Conservation (phyloP, 2,329 filamentous ascomycete genomes). For the Arthrobotrys sinensis region DNA sequence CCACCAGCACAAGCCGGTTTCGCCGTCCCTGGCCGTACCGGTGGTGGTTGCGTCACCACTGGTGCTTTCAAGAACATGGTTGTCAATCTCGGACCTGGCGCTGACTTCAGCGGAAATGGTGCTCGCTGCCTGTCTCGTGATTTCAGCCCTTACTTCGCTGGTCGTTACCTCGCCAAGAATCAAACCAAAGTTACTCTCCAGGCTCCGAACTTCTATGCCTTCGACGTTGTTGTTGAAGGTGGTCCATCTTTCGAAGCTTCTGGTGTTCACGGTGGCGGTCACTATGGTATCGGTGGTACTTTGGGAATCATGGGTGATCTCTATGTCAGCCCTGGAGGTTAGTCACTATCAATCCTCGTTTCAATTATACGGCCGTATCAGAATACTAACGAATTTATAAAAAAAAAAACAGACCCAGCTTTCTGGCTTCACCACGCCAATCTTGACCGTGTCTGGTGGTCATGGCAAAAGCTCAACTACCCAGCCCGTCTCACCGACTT, state of each 20-base stretch:
- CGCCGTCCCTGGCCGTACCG: conserved; percentile 64
- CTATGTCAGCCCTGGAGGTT: conserved; percentile 66
- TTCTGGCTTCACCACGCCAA: conserved; percentile 64
- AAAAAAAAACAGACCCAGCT: conserved; percentile 59
- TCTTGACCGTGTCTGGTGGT: conserved; percentile 63
- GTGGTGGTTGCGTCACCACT: conserved; percentile 66
- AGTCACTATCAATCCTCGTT: conserved; percentile 31
- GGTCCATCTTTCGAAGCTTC: conserved; percentile 64
- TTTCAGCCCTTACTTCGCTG: conserved; percentile 48
- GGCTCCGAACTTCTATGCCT: conserved; percentile 52
- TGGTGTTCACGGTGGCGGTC: conserved; percentile 66
- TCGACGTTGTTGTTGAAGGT: conserved; percentile 65
- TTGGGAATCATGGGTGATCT: conserved; percentile 66
- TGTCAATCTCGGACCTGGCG: conserved; percentile 66
- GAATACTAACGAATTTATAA: conserved; percentile 1
- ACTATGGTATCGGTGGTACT: conserved; percentile 67
- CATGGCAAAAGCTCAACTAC: conserved; percentile 63
- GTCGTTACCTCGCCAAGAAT: conserved; percentile 47
- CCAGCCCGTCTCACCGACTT: conserved; percentile 65
- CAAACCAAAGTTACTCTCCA: conserved; percentile 33
- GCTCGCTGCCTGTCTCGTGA: conserved; percentile 45
- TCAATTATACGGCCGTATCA: not conserved
- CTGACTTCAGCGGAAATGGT: not conserved
- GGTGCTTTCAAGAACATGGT: conserved; percentile 67
- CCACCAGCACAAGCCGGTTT: conserved; percentile 59